Evolutionary conservation across 192 early-diverging fungal genomes (phyloP), one percentile per base, ranked within the genome.

Genomic region (Umbelopsis sp.): DNA sequence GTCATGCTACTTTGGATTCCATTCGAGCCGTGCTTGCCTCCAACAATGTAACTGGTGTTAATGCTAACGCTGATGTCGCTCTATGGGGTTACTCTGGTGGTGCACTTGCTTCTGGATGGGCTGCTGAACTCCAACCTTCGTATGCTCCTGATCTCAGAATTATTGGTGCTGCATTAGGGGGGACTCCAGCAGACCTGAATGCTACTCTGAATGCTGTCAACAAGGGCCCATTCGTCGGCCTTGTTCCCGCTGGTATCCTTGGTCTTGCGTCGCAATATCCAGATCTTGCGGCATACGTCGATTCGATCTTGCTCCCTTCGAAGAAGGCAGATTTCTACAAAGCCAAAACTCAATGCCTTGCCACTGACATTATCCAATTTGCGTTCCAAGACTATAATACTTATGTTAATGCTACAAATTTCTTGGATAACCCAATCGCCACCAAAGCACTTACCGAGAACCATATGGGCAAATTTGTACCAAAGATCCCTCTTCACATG

Each of bases 41-140:
- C 22, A 56, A 4, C 20, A 71, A 71, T 52, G 32, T 53, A 4
- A 71, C 69, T 7, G 53, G 53, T 21, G n/a, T 71, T 24, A 50
- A 56, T 10, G 10, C 14, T 24, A 31, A 47, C 26, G 69, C 69
- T 17, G 24, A 11, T 21, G 51, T 71, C n/a, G 50, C 49, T 17
- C 29, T 71, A 0, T 71, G 69, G 69, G 69, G 69, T 25, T 71
- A 71, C 36, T 56, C 52, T 24, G 69, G 69, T 25, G 69, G 69
- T 1, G 69, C 69, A 24, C 49, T 71, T 16, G 69, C 69, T 17
- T 53, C 51, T 17, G 49, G 52, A 4, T 71, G 69, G 69, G 69
- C 69, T 26, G 51, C 69, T 11, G 29, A 47, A 43, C 25, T 71
- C 4, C 69, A 71, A 44, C 69, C 69, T n/a, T 44, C 44, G 1